Evolutionary conservation across 805 yeast species (phyloP).

Genomic region (Metschnikowia drakensbergensis): DNA sequence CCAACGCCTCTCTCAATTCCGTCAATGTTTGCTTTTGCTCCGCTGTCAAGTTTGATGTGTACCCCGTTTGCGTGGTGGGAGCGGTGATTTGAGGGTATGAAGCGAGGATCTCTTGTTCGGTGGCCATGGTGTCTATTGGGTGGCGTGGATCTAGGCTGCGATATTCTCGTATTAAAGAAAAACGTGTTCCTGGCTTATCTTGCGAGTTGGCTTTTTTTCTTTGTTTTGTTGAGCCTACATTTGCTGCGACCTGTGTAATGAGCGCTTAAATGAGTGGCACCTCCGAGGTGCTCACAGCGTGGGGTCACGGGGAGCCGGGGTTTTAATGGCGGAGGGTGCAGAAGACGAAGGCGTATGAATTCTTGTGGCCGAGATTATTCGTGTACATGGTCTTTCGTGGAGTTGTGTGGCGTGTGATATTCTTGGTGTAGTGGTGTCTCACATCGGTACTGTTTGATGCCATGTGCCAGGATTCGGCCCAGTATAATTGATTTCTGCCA

Average conservation of each 20-base stretch:
- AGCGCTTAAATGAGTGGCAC: neutral
- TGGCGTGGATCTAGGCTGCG: neutral
- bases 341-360: too few species aligned
- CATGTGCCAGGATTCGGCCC: too few species aligned
- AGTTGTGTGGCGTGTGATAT: too few species aligned
- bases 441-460: too few species aligned
- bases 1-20: slow-evolving; percentile 54
- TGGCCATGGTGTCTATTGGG: slow-evolving; percentile 16
- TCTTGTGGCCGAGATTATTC: too few species aligned
- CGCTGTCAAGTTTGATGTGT: slow-evolving; percentile 73
- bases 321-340: too few species aligned
- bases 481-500: too few species aligned
- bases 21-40: slow-evolving; percentile 61
- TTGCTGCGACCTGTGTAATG: slow-evolving; percentile 3
- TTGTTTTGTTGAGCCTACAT: neutral
- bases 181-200: slow-evolving; percentile 6
- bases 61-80: slow-evolving; percentile 64
- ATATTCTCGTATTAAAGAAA: neutral
- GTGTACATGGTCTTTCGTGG: too few species aligned
- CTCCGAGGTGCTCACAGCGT: neutral
- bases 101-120: slow-evolving; percentile 39
- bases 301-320: too few species aligned
- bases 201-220: slow-evolving; percentile 4
- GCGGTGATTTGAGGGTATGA: slow-evolving; percentile 73
- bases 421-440: too few species aligned